Percentiles rank a stretch among this genome's conserved stretches.
Conservation (phyloP, 129 eudicot species). For the carrot (Daucus carota) region DH1_v3.0 NC_030386.2:34890501-34891000, state of each 20-base stretch:
- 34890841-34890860: constrained; percentile 94
- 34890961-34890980: constrained; percentile 88
- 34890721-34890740: constrained; percentile 69
- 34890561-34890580: background rate
- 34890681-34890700: background rate
- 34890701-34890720: background rate
- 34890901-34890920: background rate
- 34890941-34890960: constrained; percentile 89
- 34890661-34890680: background rate
- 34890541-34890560: constrained; percentile 76
- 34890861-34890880: constrained; percentile 39
- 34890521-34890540: constrained; percentile 83
- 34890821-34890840: constrained; percentile 77
- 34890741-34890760: constrained; percentile 88
- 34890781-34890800: constrained; percentile 88
- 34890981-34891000: constrained; percentile 82
- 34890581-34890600: background rate
- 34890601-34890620: background rate
- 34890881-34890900: constrained; percentile 13
- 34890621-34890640: background rate
- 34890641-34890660: too few relatives aligned
- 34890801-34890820: constrained; percentile 95
- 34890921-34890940: constrained; percentile 8
- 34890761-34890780: constrained; percentile 90
- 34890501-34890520: constrained; percentile 89